Base-by-base conservation (phyloP, 805 yeast genomes). In the Yamadazyma tumulicola region DNA sequence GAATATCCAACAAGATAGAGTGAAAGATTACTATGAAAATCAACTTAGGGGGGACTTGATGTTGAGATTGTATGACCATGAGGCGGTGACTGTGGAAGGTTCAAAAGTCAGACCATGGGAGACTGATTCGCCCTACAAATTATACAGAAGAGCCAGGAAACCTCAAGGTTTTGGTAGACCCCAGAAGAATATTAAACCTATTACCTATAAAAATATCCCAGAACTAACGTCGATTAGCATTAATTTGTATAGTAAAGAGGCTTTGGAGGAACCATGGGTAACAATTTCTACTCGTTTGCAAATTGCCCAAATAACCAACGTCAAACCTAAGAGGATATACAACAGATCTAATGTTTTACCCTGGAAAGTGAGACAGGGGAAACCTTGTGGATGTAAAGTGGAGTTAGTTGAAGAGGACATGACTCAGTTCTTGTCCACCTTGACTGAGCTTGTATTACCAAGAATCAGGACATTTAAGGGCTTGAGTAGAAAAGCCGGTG, bases 231-330 rank as follows among this genome's bases (percentile, higher is more conserved):
- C 75, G n/a, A 72, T 94, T 27, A 69, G 75, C 25, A 66, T 93
- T 49, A 85, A 85, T 59, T 77, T 94, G 50, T 91, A 76, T 52
- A 91, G 77, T 30, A 78, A 75, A 47, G 79, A 76, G 27, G 86
- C 93, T 5, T 76, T 75, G 46, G 79, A 75, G 38, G 78, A 81
- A 49, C 73, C 79, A 28, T 80, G 87, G 63, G 68, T 79, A 41
- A 85, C 87, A 19, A 75, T 88, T 37, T 74, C 88, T 21, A 86
- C 95, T 8, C 69, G 77, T 33, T 70, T 86, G 40, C 91, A 85
- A 61, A 55, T 93, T 38, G 94, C 93, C 50, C 97, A 91, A 58
- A 84, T 93, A 51, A 91, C 98, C n/a, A 95, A 95, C 42, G 78
- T 73, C 42, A 85, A 87, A 57, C 88, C 97, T 24, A 65, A 69